A percentile compares a stretch with the other conserved stretches of the same genome.
These are phyloP conservation scores for Termitomyces eurrhizus DNA, from an alignment of 768 basidiomycete genomes.

Conservation along the genomic window DNA sequence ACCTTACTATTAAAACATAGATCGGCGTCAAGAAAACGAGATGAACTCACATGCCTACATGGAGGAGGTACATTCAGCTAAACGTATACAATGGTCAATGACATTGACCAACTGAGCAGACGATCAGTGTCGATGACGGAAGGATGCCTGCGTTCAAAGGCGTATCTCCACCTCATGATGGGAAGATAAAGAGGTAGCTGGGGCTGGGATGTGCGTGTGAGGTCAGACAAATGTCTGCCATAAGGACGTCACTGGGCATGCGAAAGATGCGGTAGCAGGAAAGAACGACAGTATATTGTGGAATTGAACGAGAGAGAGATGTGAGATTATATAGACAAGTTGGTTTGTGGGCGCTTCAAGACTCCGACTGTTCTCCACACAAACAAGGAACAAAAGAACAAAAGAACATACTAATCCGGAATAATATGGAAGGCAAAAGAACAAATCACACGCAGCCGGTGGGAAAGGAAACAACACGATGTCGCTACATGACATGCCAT, in stretches of 20 bases:
- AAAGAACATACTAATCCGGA: too few species aligned
- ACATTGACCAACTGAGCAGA: neutral
- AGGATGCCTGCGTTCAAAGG: neutral
- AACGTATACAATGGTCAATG: neutral
- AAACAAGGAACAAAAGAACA: too few species aligned
- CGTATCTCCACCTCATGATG: neutral
- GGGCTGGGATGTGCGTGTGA: too few species aligned
- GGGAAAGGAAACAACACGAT: too few species aligned
- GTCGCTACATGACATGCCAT: too few species aligned
- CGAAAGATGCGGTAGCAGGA: neutral
- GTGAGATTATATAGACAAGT: neutral
- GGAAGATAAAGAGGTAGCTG: neutral
- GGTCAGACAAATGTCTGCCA: too few species aligned
- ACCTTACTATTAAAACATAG: neutral
- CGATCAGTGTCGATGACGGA: neutral
- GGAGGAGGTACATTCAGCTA: neutral
- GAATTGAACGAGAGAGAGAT: neutral
- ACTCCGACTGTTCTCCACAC: too few species aligned
- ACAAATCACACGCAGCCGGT: too few species aligned
- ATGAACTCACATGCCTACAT: neutral
- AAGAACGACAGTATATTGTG: neutral
- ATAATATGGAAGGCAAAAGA: too few species aligned
- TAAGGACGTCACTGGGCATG: too few species aligned
- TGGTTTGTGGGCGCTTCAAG: too few species aligned
- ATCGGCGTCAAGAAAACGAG: neutral